Percentiles rank a stretch among this genome's conserved stretches.
These are phyloP conservation scores for Acidiella bohemica DNA, from an alignment of 495 filamentous ascomycete genomes.

Conservation along the genomic window DNA sequence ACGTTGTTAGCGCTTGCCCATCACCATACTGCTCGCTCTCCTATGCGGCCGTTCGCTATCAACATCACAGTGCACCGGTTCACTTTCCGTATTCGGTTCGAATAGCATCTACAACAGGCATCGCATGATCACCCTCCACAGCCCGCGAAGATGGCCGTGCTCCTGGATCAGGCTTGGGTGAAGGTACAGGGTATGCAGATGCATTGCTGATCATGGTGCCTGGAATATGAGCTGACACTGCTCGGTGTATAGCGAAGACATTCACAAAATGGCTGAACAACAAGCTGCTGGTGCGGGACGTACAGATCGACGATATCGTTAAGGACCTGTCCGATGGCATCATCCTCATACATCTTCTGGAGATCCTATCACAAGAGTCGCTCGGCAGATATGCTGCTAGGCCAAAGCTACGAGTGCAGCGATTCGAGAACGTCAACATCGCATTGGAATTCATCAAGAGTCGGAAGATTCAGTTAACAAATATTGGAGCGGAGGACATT, in stretches of 20 bases:
- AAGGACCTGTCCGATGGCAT: slow-evolving; percentile 87
- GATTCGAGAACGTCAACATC: slow-evolving; percentile 96
- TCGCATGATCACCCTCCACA: too few species aligned
- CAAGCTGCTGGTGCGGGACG: slow-evolving; percentile 62
- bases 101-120: too few species aligned
- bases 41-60: too few species aligned
- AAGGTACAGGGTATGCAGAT: slow-evolving; percentile 8
- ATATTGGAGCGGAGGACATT: slow-evolving; percentile 96
- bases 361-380: slow-evolving; percentile 84
- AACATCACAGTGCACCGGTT: too few species aligned
- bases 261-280: slow-evolving; percentile 99
- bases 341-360: slow-evolving; percentile 88
- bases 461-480: slow-evolving; percentile 87
- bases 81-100: too few species aligned
- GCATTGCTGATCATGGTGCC: too few species aligned
- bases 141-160: slow-evolving; percentile 9
- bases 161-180: slow-evolving; percentile 11
- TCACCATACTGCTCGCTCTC: too few species aligned
- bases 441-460: slow-evolving; percentile 85
- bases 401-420: slow-evolving; percentile 89
- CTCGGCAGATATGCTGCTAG: slow-evolving; percentile 92
- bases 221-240: background rate
- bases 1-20: too few species aligned
- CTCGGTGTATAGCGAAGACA: slow-evolving; percentile 58
- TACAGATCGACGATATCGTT: slow-evolving; percentile 71